phyloP scores from a whole-genome alignment of 148 eudicot species.

The Fallopia convolvulus region DNA sequence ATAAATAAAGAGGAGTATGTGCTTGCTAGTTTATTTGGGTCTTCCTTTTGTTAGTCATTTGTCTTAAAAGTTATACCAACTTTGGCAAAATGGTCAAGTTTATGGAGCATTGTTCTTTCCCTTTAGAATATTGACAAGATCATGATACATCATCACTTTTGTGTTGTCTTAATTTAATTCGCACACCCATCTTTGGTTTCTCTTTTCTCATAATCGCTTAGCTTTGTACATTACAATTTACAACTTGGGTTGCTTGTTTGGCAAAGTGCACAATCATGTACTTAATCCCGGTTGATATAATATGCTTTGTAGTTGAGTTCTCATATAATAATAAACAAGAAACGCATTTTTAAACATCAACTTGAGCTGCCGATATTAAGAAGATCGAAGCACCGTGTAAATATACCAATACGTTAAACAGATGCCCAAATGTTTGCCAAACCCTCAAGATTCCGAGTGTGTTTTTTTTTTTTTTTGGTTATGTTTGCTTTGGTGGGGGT shows the following conservation, averaged over 20 bases:
- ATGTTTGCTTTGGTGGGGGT: too few relatives aligned
- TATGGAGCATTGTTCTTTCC: conserved; percentile 1
- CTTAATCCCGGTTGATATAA: background rate
- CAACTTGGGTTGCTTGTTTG: conserved; percentile 9
- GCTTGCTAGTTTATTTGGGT: conserved; percentile 5
- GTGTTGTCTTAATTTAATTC: background rate
- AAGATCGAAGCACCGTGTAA: too few relatives aligned
- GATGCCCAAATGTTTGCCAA: too few relatives aligned
- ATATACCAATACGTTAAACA: too few relatives aligned
- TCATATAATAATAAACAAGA: background rate
- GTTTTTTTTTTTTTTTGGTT: too few relatives aligned
- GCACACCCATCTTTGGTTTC: background rate
- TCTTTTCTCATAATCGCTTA: background rate
- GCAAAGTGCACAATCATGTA: background rate
- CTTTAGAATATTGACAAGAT: conserved; percentile 11
- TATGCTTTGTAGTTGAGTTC: background rate
- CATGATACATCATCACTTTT: background rate
- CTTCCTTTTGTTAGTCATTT: conserved; percentile 2
- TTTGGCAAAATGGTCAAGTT: conserved; percentile 11
- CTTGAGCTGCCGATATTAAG: too few relatives aligned
- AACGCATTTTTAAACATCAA: background rate
- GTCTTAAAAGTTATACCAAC: background rate
- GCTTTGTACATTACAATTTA: background rate
- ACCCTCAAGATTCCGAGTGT: too few relatives aligned
- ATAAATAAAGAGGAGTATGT: background rate